Conservation (phyloP, 2,329 filamentous ascomycete genomes). For the Aspergillus sojae region DNA sequence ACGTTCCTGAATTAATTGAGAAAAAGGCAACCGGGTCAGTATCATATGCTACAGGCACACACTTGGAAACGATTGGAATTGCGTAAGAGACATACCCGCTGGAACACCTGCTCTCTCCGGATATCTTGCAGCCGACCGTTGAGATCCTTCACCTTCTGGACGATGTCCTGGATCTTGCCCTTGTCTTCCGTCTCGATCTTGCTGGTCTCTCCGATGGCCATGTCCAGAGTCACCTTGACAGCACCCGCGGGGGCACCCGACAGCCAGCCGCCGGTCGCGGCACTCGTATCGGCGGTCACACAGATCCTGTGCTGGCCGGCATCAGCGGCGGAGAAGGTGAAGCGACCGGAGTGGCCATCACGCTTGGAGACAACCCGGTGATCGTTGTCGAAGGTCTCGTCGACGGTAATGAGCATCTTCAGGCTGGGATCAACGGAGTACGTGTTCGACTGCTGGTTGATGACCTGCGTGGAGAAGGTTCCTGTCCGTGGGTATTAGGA, state of each 20-base stretch:
- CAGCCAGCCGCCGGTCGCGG: constrained; percentile 72
- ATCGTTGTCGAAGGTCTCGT: constrained; percentile 96
- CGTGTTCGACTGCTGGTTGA: constrained; percentile 66
- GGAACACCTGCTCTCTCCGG: constrained; percentile 91
- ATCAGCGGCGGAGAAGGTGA: constrained; percentile 94
- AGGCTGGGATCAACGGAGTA: constrained; percentile 76
- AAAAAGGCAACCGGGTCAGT: not conserved
- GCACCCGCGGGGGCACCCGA: constrained; percentile 69
- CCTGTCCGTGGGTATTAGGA: constrained; percentile 51
- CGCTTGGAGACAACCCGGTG: constrained; percentile 92
- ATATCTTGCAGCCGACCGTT: constrained; percentile 87
- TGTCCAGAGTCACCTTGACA: constrained; percentile 81
- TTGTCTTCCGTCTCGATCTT: constrained; percentile 94
- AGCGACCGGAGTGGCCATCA: constrained; percentile 74
- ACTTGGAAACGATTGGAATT: not conserved
- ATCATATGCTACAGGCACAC: not conserved
- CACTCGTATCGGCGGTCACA: constrained; percentile 80
- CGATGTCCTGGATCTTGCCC: constrained; percentile 86
- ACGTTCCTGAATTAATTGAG: constrained; percentile 68
- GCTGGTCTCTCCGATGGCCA: constrained; percentile 92
- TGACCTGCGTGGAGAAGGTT: constrained; percentile 85
- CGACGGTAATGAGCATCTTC: constrained; percentile 87
- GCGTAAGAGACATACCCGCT: constrained; percentile 64
- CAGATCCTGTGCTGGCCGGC: constrained; percentile 95
- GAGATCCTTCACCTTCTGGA: constrained; percentile 83